These are phyloP conservation scores for Luvunga scandens DNA, from an alignment of 345 rosid genomes.

Conservation along the genomic window DNA sequence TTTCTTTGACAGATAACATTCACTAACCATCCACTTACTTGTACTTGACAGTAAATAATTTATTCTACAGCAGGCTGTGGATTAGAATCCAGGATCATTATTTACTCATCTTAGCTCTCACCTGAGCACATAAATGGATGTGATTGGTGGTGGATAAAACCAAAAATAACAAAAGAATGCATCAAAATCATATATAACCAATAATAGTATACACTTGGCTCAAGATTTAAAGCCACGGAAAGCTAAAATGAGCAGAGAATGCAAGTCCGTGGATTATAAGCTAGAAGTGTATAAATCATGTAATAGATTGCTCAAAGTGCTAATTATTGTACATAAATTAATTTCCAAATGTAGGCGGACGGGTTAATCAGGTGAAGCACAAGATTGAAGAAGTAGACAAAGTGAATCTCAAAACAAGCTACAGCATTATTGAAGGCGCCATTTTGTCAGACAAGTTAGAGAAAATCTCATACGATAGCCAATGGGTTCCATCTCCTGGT, in stretches of 20 bases:
- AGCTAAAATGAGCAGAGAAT: too few species aligned
- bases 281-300: too few species aligned
- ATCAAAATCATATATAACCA: too few species aligned
- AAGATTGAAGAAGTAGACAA: conserved; percentile 24
- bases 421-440: conserved; percentile 33
- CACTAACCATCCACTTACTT: neutral
- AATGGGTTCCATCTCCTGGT: conserved; percentile 18
- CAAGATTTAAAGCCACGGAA: too few species aligned
- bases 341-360: conserved; percentile 6
- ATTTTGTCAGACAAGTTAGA: conserved; percentile 21
- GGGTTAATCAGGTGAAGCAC: conserved; percentile 20
- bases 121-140: neutral
- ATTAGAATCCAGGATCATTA: neutral
- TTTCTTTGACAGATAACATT: too few species aligned
- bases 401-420: conserved; percentile 2
- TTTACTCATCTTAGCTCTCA: neutral
- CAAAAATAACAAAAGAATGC: too few species aligned
- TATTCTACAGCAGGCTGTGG: neutral
- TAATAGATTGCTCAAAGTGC: neutral
- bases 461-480: conserved; percentile 25
- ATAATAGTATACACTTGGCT: too few species aligned
- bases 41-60: too few species aligned
- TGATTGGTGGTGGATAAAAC: too few species aligned
- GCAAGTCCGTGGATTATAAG: too few species aligned
- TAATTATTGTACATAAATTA: neutral